These are phyloP conservation scores for Sporothrix phasma DNA, from an alignment of 2,329 filamentous ascomycete genomes.

Conservation along the genomic window DNA sequence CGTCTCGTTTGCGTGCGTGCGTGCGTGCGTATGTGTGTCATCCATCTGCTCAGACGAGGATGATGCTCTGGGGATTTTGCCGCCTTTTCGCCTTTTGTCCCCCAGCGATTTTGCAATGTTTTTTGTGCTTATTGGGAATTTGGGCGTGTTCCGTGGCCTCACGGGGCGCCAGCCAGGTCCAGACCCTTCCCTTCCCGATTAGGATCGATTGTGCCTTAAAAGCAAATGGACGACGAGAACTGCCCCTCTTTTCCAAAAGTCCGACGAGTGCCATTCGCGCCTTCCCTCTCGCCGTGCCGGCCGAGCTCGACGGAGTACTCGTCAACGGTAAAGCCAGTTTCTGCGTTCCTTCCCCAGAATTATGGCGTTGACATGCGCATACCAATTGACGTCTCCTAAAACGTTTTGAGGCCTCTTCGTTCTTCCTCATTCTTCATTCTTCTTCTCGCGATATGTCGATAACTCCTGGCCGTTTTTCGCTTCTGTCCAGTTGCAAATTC, in stretches of 20 bases:
- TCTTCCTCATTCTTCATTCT: not conserved
- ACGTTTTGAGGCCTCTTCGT: not conserved
- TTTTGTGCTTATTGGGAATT: not conserved
- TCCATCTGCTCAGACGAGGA: not conserved
- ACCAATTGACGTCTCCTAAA: not conserved
- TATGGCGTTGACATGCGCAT: not conserved
- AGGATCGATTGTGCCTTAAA: conserved; percentile 9
- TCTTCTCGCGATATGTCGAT: not conserved
- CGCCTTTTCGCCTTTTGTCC: not conserved
- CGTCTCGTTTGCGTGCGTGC: not conserved
- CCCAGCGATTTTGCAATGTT: not conserved
- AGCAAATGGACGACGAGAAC: not conserved
- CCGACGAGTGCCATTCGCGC: not conserved
- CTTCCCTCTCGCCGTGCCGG: not conserved
- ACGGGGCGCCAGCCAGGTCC: conserved; percentile 3
- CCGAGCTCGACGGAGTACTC: not conserved
- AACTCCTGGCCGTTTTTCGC: not conserved
- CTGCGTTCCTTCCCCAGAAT: not conserved
- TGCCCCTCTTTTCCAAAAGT: not conserved
- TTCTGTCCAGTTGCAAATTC: not conserved
- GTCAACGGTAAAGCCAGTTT: conserved; percentile 3
- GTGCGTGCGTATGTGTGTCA: not conserved
- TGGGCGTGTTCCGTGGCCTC: not conserved
- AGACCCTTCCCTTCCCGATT: conserved; percentile 11
- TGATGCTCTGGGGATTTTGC: not conserved